Evolutionary conservation across 441 rosid species (phyloP).

Genomic region (Hypseocharis bilobata): DNA sequence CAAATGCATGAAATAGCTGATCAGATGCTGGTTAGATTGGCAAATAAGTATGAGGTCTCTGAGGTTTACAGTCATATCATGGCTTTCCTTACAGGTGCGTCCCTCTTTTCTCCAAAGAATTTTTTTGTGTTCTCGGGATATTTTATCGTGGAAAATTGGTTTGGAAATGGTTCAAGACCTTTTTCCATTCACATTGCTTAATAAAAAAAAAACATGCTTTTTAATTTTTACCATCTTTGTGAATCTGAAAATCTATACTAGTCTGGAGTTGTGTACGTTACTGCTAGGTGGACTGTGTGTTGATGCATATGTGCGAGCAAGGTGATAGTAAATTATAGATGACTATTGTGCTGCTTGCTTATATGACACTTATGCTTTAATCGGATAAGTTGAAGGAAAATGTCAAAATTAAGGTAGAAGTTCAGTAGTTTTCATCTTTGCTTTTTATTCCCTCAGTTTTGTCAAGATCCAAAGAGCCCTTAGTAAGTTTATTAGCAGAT

Average conservation of each 20-base stretch:
- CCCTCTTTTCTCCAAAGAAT: background rate
- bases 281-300: background rate
- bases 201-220: background rate
- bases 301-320: background rate
- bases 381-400: background rate
- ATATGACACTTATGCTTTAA: background rate
- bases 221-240: background rate
- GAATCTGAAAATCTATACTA: background rate
- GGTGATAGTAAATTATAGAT: too few relatives aligned
- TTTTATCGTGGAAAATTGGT: background rate
- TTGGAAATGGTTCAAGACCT: background rate
- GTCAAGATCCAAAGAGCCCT: background rate
- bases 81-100: conserved; percentile 65
- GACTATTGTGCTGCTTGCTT: background rate
- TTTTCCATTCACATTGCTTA: background rate
- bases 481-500: background rate
- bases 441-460: background rate
- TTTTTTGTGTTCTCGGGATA: background rate
- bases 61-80: conserved; percentile 50
- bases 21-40: conserved; percentile 52
- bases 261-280: background rate
- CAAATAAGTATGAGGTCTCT: conserved; percentile 48
- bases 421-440: too few relatives aligned
- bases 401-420: background rate
- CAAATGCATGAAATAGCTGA: conserved; percentile 65